Evolutionary conservation across 2,329 filamentous ascomycete genomes (phyloP).

Genomic region (Albophoma yamanashiensis): DNA sequence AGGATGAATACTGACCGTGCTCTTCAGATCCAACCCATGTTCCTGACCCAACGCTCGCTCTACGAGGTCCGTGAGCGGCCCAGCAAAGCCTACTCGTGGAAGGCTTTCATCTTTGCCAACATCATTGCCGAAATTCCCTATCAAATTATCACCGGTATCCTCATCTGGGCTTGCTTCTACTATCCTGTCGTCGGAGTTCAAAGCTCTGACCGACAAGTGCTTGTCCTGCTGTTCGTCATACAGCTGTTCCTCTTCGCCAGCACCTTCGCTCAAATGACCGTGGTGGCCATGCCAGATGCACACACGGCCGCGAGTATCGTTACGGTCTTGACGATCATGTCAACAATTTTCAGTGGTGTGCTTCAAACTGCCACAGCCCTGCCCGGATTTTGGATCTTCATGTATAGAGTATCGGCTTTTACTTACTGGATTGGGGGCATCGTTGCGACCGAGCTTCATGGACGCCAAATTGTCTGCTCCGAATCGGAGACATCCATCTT

Average conservation of each 20-base stretch:
- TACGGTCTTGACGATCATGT: constrained; percentile 47
- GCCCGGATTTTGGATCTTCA: constrained; percentile 68
- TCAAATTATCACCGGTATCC: constrained; percentile 51
- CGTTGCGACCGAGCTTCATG: constrained; percentile 53
- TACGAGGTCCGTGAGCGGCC: constrained; percentile 72
- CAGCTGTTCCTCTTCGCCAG: constrained; percentile 61
- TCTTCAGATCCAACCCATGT: constrained; percentile 58
- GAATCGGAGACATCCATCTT: constrained; percentile 51
- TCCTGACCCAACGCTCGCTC: constrained; percentile 60
- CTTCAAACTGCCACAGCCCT: constrained; percentile 46
- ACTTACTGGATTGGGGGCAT: constrained; percentile 61
- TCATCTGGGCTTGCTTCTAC: constrained; percentile 58
- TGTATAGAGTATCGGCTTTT: constrained; percentile 57
- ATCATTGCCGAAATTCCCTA: constrained; percentile 64
- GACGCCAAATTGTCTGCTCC: constrained; percentile 39
- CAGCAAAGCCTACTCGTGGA: constrained; percentile 66
- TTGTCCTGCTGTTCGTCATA: constrained; percentile 55
- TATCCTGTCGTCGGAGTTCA: constrained; percentile 47
- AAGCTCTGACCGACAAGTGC: constrained; percentile 43
- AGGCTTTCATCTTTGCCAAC: constrained; percentile 61
- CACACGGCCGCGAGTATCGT: constrained; percentile 56
- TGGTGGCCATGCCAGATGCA: constrained; percentile 58
- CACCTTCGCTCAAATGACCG: constrained; percentile 64
- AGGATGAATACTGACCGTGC: constrained; percentile 1
- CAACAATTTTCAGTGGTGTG: constrained; percentile 53